Base-by-base conservation (phyloP, 768 basidiomycete species). In the Leccinum pellstonianum region DNA sequence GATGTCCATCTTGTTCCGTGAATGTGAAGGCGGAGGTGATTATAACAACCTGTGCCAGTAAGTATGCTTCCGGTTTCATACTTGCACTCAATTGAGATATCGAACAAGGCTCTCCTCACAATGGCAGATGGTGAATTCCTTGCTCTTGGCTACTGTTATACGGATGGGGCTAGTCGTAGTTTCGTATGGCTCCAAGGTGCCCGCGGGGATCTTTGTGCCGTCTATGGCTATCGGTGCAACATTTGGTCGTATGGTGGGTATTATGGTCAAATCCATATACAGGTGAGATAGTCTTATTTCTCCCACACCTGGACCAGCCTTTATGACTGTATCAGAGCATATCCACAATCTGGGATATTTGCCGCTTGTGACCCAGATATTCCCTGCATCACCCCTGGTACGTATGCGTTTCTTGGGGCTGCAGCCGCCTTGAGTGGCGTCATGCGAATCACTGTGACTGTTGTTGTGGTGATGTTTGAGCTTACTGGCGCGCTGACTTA, bases 381-480 rank as follows among this genome's bases (percentile, higher is more conserved):
- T 15, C 96, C 95, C 1, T 99, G 97, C 65, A 98, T 99, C 68
- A 98, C 97, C 0, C 96, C 97, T 0, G 97, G 97, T 19, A 98
- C 96, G 9, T 98, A 99, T 74, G 97, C 97, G 2, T 93, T 98
- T 68, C 81, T 99, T 12, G 97, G 97, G 6, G 97, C 97, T 1
- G 97, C 97, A 4, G 97, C 97, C 6, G 91, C 95, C 14, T 77
- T 99, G 46, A 95, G 97, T 56, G 96, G 97, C 35, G 87, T 98
- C 55, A 99, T 98, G 84, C 84, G 95, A 66, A 91, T 98, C 59
- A 99, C 97, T 0, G 94, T 98, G 27, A 93, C 95, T 0, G 95
- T 99, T 5, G 97, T 98, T 8, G 97, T 98, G 37, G 95, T 99
- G 74, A 98, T 99, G 95, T 98, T 98, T 72, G 96, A 98, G 69